Conservation (phyloP, 2,329 filamentous ascomycete genomes). For the Fusarium sp. region DNA sequence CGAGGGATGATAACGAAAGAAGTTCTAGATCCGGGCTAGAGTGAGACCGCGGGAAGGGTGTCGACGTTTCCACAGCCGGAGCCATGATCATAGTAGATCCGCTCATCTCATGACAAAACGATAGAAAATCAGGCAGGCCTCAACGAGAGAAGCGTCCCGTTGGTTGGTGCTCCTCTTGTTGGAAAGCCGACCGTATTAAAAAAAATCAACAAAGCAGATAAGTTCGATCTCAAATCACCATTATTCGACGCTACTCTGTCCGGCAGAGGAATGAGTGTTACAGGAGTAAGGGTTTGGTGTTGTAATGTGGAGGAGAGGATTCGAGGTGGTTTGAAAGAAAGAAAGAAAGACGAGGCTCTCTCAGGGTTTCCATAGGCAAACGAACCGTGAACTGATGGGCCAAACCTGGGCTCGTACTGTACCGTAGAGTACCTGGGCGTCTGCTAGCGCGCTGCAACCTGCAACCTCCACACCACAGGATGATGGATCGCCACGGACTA, state of each 20-base stretch:
- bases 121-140: conserved; percentile 25
- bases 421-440: conserved; percentile 34
- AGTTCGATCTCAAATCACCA: conserved; percentile 41
- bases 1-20: conserved; percentile 44
- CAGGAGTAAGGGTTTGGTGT: conserved; percentile 8
- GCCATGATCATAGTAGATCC: conserved; percentile 53
- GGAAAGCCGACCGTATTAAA: conserved; percentile 38
- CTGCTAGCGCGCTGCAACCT: conserved; percentile 32
- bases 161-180: conserved; percentile 31
- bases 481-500: conserved; percentile 42
- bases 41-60: conserved; percentile 50
- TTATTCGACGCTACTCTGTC: conserved; percentile 44
- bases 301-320: conserved; percentile 20
- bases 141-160: conserved; percentile 34
- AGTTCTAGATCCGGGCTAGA: conserved; percentile 47
- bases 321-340: conserved; percentile 29
- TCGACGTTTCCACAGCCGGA: conserved; percentile 49
- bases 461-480: conserved; percentile 41
- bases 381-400: conserved; percentile 9
- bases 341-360: conserved; percentile 29
- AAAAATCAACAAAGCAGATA: conserved; percentile 36
- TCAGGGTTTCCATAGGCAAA: conserved; percentile 32
- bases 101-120: conserved; percentile 51
- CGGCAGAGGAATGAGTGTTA: conserved; percentile 40
- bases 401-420: conserved; percentile 28